Evolutionary conservation across 768 basidiomycete genomes (phyloP).

Genomic region (Naganishia randhawae): DNA sequence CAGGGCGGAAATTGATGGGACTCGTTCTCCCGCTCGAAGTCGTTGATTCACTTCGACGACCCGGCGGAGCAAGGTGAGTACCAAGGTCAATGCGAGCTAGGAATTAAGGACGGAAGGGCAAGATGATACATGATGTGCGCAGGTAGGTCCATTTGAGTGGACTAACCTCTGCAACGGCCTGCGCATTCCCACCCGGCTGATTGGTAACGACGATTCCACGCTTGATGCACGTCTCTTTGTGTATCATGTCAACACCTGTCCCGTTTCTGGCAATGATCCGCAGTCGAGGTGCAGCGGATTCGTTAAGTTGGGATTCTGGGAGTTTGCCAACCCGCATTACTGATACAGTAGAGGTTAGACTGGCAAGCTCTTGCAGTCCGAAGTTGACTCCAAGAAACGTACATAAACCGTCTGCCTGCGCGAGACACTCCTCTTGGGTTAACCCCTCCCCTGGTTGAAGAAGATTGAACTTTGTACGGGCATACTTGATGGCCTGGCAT

Average conservation of each 20-base stretch:
- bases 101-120: conserved; percentile 21
- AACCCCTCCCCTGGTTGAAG: conserved; percentile 29
- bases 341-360: conserved; percentile 6
- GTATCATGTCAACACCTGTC: conserved; percentile 40
- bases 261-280: conserved; percentile 40
- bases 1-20: conserved; percentile 37
- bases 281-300: conserved; percentile 30
- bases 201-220: conserved; percentile 40
- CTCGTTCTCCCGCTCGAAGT: conserved; percentile 36
- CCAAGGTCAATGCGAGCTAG: conserved; percentile 40
- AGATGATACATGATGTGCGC: background rate
- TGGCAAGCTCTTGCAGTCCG: background rate
- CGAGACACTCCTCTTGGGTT: conserved; percentile 34
- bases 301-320: conserved; percentile 24
- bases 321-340: conserved; percentile 37
- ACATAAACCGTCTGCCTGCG: conserved; percentile 40
- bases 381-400: background rate
- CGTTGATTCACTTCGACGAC: conserved; percentile 37
- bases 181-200: conserved; percentile 42
- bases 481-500: conserved; percentile 38
- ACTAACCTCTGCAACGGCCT: conserved; percentile 34
- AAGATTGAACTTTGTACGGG: conserved; percentile 35
- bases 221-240: conserved; percentile 35
- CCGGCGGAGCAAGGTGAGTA: conserved; percentile 37
- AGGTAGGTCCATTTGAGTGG: no score